These are phyloP conservation scores for Candida mattraensis DNA, from an alignment of 805 yeast genomes.

Conservation along the genomic window DNA sequence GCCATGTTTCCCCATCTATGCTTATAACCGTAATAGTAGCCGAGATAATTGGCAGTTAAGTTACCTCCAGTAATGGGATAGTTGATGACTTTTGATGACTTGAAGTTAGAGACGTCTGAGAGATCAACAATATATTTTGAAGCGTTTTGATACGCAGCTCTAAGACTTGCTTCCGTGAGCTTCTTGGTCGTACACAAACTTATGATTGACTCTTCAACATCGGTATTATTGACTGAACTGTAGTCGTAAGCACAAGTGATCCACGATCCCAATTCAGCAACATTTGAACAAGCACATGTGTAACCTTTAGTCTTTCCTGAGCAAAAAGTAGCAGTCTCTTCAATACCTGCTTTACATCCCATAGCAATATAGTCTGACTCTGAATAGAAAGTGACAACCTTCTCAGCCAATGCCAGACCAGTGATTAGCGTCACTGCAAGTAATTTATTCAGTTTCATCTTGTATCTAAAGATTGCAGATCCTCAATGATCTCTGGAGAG, in stretches of 20 bases:
- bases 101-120: slow-evolving; percentile 31
- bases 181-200: slow-evolving; percentile 20
- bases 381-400: slow-evolving; percentile 18
- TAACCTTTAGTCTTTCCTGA: slow-evolving; percentile 7
- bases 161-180: slow-evolving; percentile 35
- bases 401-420: slow-evolving; percentile 2
- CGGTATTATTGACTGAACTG: slow-evolving; percentile 12
- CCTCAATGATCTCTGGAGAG: no score
- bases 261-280: slow-evolving; percentile 31
- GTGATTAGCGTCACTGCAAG: slow-evolving; percentile 1
- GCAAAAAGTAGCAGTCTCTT: slow-evolving; percentile 24
- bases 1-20: slow-evolving; percentile 37
- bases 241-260: slow-evolving; percentile 26
- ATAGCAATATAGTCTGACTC: slow-evolving; percentile 16
- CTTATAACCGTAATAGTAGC: slow-evolving; percentile 26
- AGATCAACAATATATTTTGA: slow-evolving; percentile 38
- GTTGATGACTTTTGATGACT: slow-evolving; percentile 30
- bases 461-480: no score
- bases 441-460: slow-evolving; percentile 1
- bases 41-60: slow-evolving; percentile 23
- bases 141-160: slow-evolving; percentile 42
- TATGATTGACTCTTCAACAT: slow-evolving; percentile 24
- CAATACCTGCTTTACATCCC: slow-evolving; percentile 25
- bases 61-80: slow-evolving; percentile 37
- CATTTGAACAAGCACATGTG: slow-evolving; percentile 28